Base-by-base conservation (phyloP, 2,329 filamentous ascomycete species). In the Aspergillus versicolor region DNA sequence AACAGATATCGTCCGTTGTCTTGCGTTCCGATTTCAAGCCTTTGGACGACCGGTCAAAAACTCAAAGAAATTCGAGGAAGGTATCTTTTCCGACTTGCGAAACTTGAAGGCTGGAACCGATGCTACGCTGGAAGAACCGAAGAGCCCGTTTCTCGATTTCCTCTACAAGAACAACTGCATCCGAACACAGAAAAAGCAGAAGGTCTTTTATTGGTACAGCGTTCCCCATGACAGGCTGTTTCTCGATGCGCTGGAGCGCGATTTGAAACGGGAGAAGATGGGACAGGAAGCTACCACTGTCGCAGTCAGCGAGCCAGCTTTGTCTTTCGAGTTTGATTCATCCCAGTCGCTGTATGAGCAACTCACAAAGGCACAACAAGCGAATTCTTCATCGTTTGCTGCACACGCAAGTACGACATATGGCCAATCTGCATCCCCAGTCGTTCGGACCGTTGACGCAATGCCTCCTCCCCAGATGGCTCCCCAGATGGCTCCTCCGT, bases 151-250 rank as follows among this genome's bases (percentile, higher is more conserved):
- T 79, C 85, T 99, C 61, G 94, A 99, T 77, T 99, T 97, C 75
- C 83, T 99, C 44, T 99, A 99, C 86, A 99, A 99, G 84, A 99
- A 99, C 85, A 99, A 99, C 82, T 99, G 94, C 84, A 99, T 99
- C 68, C 88, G 94, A 67, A 99, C 94, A 38, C 94, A 99, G 78
- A 99, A 99, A 87, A 99, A 99, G 84, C 94, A 99, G 74, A 99
- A 99, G 82, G 94, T 99, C 64, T 99, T 99, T 73, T 99, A 97
- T 81, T 99, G 94, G 94, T 99, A 97, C 79, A 97, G 92, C 80
- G 94, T 99, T 47, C 94, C 94, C 1, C 94, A 99, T 75, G 94
- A 99, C 77, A 87, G 94, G 54, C 86, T 99, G 51, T 99, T 99
- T 79, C 88, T 99, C 66, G 94, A 99, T 79, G 94, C 94, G 40